phyloP scores from a whole-genome alignment of 345 rosid genomes.

The Dipteronia dyeriana region DNA sequence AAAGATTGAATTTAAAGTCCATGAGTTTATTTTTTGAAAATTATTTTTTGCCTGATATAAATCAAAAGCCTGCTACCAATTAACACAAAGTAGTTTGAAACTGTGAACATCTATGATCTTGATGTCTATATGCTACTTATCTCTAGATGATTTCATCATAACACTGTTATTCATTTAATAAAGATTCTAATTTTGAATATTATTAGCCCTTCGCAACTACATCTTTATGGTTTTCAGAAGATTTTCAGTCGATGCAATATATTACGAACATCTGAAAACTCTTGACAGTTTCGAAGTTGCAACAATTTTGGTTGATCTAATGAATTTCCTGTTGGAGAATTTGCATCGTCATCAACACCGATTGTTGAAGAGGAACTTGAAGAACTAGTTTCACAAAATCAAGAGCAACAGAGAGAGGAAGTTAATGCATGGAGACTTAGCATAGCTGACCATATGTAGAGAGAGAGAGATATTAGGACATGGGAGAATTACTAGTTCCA shows the following conservation, averaged over 20 bases:
- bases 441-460: too few species aligned
- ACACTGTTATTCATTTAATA: neutral
- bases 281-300: neutral
- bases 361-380: too few species aligned
- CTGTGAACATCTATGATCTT: neutral
- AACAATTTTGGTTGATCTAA: neutral
- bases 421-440: too few species aligned
- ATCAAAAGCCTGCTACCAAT: neutral
- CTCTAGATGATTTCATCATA: neutral
- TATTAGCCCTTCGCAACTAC: constrained; percentile 49
- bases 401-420: too few species aligned
- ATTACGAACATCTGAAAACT: constrained; percentile 35
- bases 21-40: neutral
- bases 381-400: too few species aligned
- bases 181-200: neutral
- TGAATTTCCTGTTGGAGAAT: too few species aligned
- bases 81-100: neutral
- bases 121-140: too few species aligned
- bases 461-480: too few species aligned
- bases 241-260: constrained; percentile 65
- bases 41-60: neutral
- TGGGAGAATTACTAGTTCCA: too few species aligned
- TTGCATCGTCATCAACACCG: too few species aligned
- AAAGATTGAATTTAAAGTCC: neutral
- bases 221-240: constrained; percentile 62